A percentile compares a stretch with the other conserved stretches of the same genome.
Conservation (phyloP, 371 early-diverging fungal genomes). For the Gilbertella persicaria region DNA sequence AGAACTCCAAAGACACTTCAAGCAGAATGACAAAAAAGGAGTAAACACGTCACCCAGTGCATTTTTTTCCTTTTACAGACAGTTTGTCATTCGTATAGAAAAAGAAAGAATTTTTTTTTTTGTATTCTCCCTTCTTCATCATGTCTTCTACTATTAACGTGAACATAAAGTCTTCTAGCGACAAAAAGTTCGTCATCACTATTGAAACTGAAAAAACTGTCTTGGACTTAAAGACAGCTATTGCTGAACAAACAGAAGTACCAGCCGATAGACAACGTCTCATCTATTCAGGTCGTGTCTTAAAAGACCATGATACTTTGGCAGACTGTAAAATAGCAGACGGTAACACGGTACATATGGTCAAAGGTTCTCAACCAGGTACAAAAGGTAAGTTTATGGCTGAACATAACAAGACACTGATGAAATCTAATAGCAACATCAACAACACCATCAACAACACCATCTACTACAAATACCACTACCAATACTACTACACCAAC, state of each 20-base stretch:
- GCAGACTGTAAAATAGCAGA: constrained; percentile 79
- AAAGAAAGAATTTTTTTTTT: constrained; percentile 1
- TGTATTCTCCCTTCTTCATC: constrained; percentile 1
- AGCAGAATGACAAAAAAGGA: neutral
- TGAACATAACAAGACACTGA: too few relatives aligned
- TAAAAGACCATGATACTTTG: constrained; percentile 89
- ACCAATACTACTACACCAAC: constrained; percentile 27
- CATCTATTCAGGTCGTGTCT: constrained; percentile 92
- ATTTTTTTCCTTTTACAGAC: neutral
- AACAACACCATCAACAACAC: constrained; percentile 25
- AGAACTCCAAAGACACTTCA: neutral
- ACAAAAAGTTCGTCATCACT: constrained; percentile 72
- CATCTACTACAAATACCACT: constrained; percentile 34
- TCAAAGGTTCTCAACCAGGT: constrained; percentile 62
- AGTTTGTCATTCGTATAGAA: neutral
- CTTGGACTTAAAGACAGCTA: constrained; percentile 73
- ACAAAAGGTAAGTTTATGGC: constrained; percentile 44
- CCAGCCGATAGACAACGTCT: constrained; percentile 87
- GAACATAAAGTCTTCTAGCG: constrained; percentile 86
- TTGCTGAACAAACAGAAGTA: constrained; percentile 68
- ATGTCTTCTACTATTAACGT: constrained; percentile 53
- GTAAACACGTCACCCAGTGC: neutral
- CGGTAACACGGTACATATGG: constrained; percentile 84
- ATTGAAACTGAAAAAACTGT: constrained; percentile 73
- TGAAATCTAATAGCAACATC: too few relatives aligned